Conservation (phyloP, 495 filamentous ascomycete species). For the Lasiosphaeria miniovina region DNA sequence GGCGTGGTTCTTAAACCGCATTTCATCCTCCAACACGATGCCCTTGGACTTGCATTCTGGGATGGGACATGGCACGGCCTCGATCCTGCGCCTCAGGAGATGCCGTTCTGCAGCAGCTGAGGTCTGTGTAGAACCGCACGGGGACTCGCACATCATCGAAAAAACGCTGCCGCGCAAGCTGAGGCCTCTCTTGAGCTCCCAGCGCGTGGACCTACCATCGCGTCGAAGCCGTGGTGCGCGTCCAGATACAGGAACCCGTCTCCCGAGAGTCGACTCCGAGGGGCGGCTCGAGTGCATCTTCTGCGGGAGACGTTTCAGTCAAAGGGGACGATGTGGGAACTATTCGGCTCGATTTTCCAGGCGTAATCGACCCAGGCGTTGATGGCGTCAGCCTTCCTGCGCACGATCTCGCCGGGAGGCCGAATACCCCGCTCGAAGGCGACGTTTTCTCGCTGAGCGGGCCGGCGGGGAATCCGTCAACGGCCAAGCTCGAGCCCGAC, state of each 20-base stretch:
- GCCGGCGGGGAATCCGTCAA: too few relatives aligned
- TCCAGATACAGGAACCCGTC: conserved; percentile 2
- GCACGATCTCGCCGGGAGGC: background rate
- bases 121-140: conserved; percentile 1
- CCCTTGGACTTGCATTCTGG: conserved; percentile 3
- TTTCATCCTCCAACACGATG: conserved; percentile 3
- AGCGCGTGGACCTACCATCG: conserved; percentile 1
- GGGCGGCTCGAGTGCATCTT: conserved; percentile 1
- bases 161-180: background rate
- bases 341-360: conserved; percentile 7
- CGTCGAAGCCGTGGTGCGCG: conserved; percentile 3
- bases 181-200: too few relatives aligned
- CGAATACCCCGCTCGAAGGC: too few relatives aligned
- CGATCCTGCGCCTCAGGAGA: background rate
- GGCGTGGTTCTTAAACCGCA: conserved; percentile 2
- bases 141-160: too few relatives aligned
- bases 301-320: conserved; percentile 3
- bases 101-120: conserved; percentile 2
- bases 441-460: too few relatives aligned
- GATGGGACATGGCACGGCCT: background rate
- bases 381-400: conserved; percentile 1
- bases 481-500: too few relatives aligned
- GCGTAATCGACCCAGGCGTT: conserved; percentile 3
- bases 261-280: conserved; percentile 1
- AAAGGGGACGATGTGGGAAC: conserved; percentile 7